Evolutionary conservation across 805 yeast species (phyloP).

Genomic region (Isabelozyma heimii): DNA sequence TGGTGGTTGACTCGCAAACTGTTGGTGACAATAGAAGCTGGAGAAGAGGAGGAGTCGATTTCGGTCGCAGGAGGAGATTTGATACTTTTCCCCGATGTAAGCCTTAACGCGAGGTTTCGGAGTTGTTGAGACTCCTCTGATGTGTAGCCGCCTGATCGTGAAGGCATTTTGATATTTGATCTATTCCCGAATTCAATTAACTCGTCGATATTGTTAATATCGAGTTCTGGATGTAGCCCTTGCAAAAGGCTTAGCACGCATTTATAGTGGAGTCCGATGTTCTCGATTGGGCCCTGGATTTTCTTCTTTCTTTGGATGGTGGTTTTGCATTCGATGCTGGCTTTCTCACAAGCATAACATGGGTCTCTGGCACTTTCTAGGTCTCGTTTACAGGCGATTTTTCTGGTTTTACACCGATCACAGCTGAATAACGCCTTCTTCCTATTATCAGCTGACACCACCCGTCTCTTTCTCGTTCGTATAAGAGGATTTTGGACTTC

Average conservation of each 20-base stretch:
- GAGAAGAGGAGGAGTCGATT: background rate
- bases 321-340: constrained; percentile 38
- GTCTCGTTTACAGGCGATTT: constrained; percentile 40
- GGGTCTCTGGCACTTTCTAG: constrained; percentile 26
- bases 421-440: constrained; percentile 44
- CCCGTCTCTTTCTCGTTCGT: constrained; percentile 21
- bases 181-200: constrained; percentile 35
- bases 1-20: too few relatives aligned
- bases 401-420: constrained; percentile 44
- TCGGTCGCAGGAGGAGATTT: background rate
- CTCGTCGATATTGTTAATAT: constrained; percentile 41
- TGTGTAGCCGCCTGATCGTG: constrained; percentile 2
- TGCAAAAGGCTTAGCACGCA: constrained; percentile 35
- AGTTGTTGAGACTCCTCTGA: constrained; percentile 3
- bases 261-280: constrained; percentile 42
- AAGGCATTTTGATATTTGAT: constrained; percentile 33
- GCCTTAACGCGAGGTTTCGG: constrained; percentile 6
- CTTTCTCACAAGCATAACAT: constrained; percentile 36
- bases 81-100: constrained; percentile 6
- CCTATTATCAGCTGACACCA: constrained; percentile 35
- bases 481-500: background rate
- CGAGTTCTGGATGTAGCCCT: constrained; percentile 44
- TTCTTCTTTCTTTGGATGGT: constrained; percentile 41
- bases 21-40: background rate
- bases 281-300: constrained; percentile 40